These are phyloP conservation scores for Luffa acutangula DNA, from an alignment of 306 rosid species.

Conservation along the genomic window DNA sequence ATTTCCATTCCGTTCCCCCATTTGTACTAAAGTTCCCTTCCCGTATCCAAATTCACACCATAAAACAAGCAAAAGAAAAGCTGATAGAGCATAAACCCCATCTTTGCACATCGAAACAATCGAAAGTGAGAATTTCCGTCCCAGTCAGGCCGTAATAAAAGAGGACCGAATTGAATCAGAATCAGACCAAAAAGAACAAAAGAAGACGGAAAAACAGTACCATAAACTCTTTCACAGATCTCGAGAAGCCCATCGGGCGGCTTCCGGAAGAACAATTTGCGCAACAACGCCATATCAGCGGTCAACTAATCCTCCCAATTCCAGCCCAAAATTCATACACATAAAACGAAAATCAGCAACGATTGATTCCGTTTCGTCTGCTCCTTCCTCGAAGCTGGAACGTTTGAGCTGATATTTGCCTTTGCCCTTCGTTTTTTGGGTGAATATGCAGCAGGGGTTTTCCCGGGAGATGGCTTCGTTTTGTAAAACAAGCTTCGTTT, in stretches of 20 bases:
- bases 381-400: background rate
- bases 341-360: background rate
- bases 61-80: background rate
- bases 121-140: background rate
- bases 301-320: background rate
- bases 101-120: background rate
- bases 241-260: constrained; percentile 93
- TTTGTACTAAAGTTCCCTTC: background rate
- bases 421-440: background rate
- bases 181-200: background rate
- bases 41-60: background rate
- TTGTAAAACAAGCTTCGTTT: background rate
- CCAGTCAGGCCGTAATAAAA: background rate
- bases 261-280: constrained; percentile 80
- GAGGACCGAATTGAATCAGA: background rate
- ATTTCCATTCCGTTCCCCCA: background rate
- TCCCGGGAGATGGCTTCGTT: background rate
- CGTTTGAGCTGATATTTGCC: background rate
- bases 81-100: background rate
- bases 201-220: constrained; percentile 24
- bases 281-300: constrained; percentile 53
- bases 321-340: background rate
- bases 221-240: constrained; percentile 80
- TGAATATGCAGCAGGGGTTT: background rate
- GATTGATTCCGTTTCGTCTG: background rate